phyloP scores from a whole-genome alignment of 1,139 yeast genomes.

The Saccharomyces hybrid region DNA sequence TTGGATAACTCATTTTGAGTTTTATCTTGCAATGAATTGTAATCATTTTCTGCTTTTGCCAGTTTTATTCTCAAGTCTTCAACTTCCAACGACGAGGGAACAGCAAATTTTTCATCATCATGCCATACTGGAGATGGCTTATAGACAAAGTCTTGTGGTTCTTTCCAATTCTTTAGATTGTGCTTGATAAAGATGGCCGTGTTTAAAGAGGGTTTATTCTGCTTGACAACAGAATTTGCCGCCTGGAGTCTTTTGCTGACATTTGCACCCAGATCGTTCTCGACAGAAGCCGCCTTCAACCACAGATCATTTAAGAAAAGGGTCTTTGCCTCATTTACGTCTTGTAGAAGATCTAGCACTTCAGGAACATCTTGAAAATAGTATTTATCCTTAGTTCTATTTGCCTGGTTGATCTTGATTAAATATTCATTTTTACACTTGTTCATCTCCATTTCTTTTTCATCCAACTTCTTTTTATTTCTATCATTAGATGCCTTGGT shows the following conservation, averaged over 20 bases:
- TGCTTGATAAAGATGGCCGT: conserved; percentile 91
- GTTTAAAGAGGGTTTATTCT: conserved; percentile 70
- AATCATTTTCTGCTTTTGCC: conserved; percentile 41
- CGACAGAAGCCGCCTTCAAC: conserved; percentile 57
- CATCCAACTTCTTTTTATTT: conserved; percentile 48
- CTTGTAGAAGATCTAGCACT: conserved; percentile 76
- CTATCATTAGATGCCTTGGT: conserved; percentile 46
- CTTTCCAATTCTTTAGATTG: conserved; percentile 68
- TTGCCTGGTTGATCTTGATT: conserved; percentile 73
- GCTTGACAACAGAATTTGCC: conserved; percentile 52
- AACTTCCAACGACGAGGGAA: conserved; percentile 53
- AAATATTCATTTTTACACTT: conserved; percentile 75
- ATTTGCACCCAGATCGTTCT: conserved; percentile 44
- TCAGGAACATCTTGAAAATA: conserved; percentile 93
- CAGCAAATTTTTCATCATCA: conserved; percentile 76
- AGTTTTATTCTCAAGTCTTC: conserved; percentile 56
- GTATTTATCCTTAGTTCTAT: conserved; percentile 85
- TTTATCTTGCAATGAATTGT: conserved; percentile 37
- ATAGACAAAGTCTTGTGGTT: conserved; percentile 77
- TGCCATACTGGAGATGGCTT: conserved; percentile 95
- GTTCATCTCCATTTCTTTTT: conserved; percentile 75
- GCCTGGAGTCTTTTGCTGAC: conserved; percentile 46
- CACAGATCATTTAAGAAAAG: conserved; percentile 62
- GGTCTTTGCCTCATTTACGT: conserved; percentile 73
- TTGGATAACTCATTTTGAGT: conserved; percentile 28